Conservation (phyloP, 2,329 filamentous ascomycete species). For the Annulohypoxylon truncatum region DNA sequence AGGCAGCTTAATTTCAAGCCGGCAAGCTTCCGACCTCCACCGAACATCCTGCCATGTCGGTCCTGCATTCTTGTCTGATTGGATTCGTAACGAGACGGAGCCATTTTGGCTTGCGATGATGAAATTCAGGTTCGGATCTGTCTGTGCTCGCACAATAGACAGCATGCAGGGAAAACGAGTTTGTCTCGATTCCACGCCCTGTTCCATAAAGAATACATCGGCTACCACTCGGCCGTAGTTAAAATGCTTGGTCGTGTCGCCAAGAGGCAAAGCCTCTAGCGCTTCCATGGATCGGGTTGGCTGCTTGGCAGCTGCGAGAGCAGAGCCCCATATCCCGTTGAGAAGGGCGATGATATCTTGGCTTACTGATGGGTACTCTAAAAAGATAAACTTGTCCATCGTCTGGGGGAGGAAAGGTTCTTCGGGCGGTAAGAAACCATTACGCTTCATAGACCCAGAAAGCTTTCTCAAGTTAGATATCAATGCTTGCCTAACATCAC, state of each 20-base stretch:
- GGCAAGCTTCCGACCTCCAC: conserved; percentile 77
- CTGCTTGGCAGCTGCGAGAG: conserved; percentile 61
- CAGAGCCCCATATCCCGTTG: conserved; percentile 68
- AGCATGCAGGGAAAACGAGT: conserved; percentile 79
- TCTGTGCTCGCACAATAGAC: conserved; percentile 77
- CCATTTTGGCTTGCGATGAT: conserved; percentile 84
- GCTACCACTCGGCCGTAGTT: conserved; percentile 83
- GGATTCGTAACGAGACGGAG: conserved; percentile 78
- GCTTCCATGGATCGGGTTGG: conserved; percentile 63
- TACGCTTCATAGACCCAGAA: conserved; percentile 84
- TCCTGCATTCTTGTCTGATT: conserved; percentile 73
- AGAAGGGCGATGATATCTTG: conserved; percentile 78
- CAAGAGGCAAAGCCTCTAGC: conserved; percentile 77
- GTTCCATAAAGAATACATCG: conserved; percentile 79
- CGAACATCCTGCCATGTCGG: conserved; percentile 84
- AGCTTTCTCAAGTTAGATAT: conserved; percentile 77
- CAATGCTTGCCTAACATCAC: conserved; percentile 67
- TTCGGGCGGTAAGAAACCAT: conserved; percentile 79
- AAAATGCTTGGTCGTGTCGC: conserved; percentile 79
- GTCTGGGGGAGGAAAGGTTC: conserved; percentile 78
- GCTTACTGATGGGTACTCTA: conserved; percentile 79
- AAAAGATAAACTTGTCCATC: conserved; percentile 84
- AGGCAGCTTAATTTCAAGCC: conserved; percentile 76
- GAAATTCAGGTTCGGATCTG: conserved; percentile 76
- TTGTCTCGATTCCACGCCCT: conserved; percentile 74